Evolutionary conservation across 2,329 filamentous ascomycete genomes (phyloP).

Genomic region (Beauveria brongniartii): DNA sequence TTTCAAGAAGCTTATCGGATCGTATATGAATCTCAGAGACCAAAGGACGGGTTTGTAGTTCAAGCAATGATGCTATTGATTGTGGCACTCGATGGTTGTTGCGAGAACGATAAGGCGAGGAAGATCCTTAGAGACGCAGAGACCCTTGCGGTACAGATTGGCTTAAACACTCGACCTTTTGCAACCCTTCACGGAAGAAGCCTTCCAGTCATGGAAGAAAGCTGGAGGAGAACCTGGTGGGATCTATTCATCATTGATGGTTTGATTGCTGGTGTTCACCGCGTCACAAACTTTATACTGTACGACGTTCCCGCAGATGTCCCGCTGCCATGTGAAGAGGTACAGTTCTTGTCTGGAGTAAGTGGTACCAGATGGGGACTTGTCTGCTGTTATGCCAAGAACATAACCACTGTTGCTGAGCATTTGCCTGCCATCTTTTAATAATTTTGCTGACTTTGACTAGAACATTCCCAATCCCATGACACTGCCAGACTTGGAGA

Average conservation of each 20-base stretch:
- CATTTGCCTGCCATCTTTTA: background rate
- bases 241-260: slow-evolving; percentile 72
- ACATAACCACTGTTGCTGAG: background rate
- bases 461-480: slow-evolving; percentile 51
- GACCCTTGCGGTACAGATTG: slow-evolving; percentile 64
- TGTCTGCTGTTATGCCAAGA: background rate
- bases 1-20: slow-evolving; percentile 51
- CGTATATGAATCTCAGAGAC: slow-evolving; percentile 36
- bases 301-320: slow-evolving; percentile 61
- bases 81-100: slow-evolving; percentile 69
- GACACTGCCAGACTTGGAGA: slow-evolving; percentile 68
- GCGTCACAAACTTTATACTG: slow-evolving; percentile 60
- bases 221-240: slow-evolving; percentile 88
- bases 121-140: slow-evolving; percentile 61
- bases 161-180: slow-evolving; percentile 63
- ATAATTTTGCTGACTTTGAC: slow-evolving; percentile 4
- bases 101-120: slow-evolving; percentile 60
- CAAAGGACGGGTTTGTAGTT: slow-evolving; percentile 55
- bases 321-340: slow-evolving; percentile 73
- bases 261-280: slow-evolving; percentile 73
- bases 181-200: slow-evolving; percentile 55
- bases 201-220: slow-evolving; percentile 67
- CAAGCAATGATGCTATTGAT: slow-evolving; percentile 72
- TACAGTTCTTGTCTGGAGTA: slow-evolving; percentile 56
- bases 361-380: slow-evolving; percentile 19